Evolutionary conservation across 2,329 filamentous ascomycete genomes (phyloP).

Genomic region (Colletotrichum musae): DNA sequence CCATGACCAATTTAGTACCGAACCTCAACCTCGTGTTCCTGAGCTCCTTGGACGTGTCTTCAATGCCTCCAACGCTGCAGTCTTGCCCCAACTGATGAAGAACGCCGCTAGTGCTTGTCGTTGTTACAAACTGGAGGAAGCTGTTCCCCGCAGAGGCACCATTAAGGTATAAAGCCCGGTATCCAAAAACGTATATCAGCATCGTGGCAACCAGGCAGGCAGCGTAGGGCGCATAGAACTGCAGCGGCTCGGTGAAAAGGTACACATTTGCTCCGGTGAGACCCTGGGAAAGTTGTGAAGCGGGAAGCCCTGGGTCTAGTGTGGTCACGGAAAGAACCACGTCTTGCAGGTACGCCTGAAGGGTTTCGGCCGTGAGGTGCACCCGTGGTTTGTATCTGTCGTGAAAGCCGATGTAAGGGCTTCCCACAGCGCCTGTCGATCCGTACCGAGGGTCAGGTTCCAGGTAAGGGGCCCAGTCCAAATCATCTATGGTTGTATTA

Average conservation of each 20-base stretch:
- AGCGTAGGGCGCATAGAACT: constrained; percentile 8
- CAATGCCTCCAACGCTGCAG: not conserved
- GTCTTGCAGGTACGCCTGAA: not conserved
- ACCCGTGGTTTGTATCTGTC: not conserved
- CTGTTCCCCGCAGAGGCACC: not conserved
- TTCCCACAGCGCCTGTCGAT: not conserved
- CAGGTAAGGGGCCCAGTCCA: not conserved
- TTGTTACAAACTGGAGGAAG: constrained; percentile 10
- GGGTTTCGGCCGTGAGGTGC: not conserved
- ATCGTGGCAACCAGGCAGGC: constrained; percentile 4
- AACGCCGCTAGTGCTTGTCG: constrained; percentile 5
- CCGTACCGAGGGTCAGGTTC: not conserved
- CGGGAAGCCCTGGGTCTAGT: not conserved
- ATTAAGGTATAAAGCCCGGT: constrained; percentile 7
- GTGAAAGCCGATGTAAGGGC: constrained; percentile 13
- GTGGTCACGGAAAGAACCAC: not conserved
- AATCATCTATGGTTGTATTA: not conserved
- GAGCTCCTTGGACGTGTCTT: not conserved
- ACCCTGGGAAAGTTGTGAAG: not conserved
- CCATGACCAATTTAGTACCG: not conserved
- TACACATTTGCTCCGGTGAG: not conserved
- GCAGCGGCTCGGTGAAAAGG: not conserved
- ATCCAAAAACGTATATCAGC: not conserved
- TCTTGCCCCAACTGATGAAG: not conserved
- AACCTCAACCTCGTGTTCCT: not conserved